Percentiles rank a stretch among this genome's conserved stretches.
Evolutionary conservation across 176 grass and related monocot genomes (phyloP).

Genomic region (Cenchrus fungigraminus): DNA sequence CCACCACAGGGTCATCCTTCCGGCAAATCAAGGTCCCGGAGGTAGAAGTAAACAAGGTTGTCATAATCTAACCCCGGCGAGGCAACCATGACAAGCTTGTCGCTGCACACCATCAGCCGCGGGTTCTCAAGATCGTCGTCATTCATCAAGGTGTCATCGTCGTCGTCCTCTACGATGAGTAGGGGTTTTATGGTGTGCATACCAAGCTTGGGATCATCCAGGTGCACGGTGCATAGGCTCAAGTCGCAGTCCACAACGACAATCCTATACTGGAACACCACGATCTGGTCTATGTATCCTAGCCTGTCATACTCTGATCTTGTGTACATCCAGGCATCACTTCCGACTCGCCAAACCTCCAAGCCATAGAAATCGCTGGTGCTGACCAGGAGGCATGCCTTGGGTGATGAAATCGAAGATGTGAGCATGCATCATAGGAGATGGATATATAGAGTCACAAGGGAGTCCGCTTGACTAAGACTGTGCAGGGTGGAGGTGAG

Average conservation of each 20-base stretch:
- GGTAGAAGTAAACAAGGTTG: background rate
- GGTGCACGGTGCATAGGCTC: background rate
- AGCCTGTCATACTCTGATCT: accelerated
- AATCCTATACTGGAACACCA: background rate
- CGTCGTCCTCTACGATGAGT: background rate
- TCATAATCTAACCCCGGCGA: accelerated
- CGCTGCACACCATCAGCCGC: background rate
- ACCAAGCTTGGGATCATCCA: background rate
- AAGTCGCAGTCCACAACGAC: background rate
- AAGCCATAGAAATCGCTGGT: background rate
- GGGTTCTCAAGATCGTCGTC: too few relatives aligned
- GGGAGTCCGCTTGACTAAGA: accelerated
- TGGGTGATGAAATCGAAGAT: background rate
- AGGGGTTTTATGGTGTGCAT: too few relatives aligned
- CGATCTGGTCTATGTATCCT: background rate
- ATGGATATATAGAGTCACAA: background rate
- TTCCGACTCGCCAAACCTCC: background rate
- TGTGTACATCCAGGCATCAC: background rate
- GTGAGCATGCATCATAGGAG: background rate
- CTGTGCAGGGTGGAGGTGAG: background rate
- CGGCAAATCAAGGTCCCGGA: background rate
- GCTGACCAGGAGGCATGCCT: background rate
- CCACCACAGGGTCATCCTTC: background rate
- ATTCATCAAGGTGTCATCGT: too few relatives aligned
- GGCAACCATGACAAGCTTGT: background rate